Conservation (phyloP, 257 asterid species). For the Solanum microdontum region DNA sequence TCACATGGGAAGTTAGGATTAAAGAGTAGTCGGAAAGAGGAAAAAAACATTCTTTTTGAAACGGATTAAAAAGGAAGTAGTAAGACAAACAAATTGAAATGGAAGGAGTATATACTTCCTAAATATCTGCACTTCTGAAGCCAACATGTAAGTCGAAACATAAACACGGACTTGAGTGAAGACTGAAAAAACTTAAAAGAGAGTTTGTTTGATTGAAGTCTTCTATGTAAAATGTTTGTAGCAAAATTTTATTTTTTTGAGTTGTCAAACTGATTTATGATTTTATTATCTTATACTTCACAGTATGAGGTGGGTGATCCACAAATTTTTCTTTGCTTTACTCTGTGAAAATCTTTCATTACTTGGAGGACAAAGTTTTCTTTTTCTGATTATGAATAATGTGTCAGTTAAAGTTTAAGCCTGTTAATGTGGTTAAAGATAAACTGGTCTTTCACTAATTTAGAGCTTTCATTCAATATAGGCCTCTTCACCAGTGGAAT, state of each 20-base stretch:
- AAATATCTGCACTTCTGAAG: not conserved
- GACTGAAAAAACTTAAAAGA: not conserved
- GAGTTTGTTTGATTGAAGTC: not conserved
- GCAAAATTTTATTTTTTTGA: not conserved
- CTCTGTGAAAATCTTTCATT: not conserved
- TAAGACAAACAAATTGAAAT: not conserved
- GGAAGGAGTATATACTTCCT: not conserved
- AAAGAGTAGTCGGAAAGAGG: not conserved
- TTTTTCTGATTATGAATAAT: not conserved
- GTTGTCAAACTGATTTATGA: not conserved
- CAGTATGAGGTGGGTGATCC: not conserved
- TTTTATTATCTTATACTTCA: not conserved
- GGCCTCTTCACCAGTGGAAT: conserved; percentile 57
- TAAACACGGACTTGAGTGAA: not conserved
- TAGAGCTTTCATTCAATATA: conserved; percentile 11
- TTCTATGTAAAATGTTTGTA: not conserved
- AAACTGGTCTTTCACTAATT: not conserved
- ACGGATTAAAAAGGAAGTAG: not conserved
- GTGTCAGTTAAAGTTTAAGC: not conserved
- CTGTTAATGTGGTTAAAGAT: not conserved
- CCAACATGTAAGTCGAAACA: not conserved
- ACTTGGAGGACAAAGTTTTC: not conserved
- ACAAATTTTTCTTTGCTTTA: not conserved
- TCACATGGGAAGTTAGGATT: not conserved
- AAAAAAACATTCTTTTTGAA: not conserved